phyloP scores from a whole-genome alignment of 768 basidiomycete species.

The Mycena maculata region DNA sequence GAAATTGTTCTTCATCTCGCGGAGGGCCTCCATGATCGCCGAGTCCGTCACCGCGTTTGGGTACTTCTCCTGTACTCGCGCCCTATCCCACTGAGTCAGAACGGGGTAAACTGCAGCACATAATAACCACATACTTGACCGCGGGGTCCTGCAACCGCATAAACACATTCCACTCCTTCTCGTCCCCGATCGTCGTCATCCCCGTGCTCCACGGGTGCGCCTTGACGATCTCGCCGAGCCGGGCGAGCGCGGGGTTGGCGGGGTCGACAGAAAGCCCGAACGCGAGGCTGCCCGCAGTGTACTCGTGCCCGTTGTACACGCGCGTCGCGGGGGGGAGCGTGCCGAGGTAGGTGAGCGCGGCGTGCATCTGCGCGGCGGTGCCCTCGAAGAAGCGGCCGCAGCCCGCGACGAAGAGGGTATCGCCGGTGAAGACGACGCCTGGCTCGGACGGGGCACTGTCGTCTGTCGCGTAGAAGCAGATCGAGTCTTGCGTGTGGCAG shows the following conservation, averaged over 20 bases:
- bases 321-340: conserved; percentile 83
- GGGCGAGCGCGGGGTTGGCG: conserved; percentile 67
- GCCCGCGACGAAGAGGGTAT: conserved; percentile 89
- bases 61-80: conserved; percentile 48
- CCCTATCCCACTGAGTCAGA: conserved; percentile 52
- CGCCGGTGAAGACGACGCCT: conserved; percentile 92
- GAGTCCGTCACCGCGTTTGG: conserved; percentile 55
- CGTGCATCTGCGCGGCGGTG: conserved; percentile 81
- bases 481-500: conserved; percentile 97
- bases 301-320: conserved; percentile 93
- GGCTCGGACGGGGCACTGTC: conserved; percentile 60
- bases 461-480: conserved; percentile 85
- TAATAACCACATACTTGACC: conserved; percentile 65
- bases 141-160: conserved; percentile 79
- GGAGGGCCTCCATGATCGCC: conserved; percentile 76
- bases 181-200: conserved; percentile 89
- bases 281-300: conserved; percentile 78
- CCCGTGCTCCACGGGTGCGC: conserved; percentile 79
- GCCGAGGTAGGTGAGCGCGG: conserved; percentile 75
- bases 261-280: conserved; percentile 77
- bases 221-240: conserved; percentile 67
- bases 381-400: conserved; percentile 98
- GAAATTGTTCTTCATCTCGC: conserved; percentile 89
- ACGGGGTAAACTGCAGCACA: background rate
- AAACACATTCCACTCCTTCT: conserved; percentile 96